phyloP scores from a whole-genome alignment of 805 yeast genomes.

The Saccharomycopsis synnaedendra region DNA sequence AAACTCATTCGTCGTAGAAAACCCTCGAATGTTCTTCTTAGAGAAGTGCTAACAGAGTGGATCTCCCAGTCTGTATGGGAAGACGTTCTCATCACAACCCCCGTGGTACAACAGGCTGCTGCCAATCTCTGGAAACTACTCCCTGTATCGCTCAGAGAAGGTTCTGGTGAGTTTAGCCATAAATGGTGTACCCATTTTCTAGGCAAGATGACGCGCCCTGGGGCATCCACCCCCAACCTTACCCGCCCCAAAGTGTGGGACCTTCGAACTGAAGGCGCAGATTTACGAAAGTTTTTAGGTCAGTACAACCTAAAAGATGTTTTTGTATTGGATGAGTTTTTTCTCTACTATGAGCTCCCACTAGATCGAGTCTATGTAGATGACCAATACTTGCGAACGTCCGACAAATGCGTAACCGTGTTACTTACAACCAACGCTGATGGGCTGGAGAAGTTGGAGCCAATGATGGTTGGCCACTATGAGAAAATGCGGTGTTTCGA shows the following conservation, averaged over 20 bases:
- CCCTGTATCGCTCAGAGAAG: conserved; percentile 43
- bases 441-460: conserved; percentile 52
- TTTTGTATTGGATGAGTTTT: conserved; percentile 51
- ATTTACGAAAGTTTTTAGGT: conserved; percentile 33
- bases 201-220: conserved; percentile 27
- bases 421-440: conserved; percentile 54
- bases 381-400: conserved; percentile 24
- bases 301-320: conserved; percentile 40
- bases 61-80: conserved; percentile 59
- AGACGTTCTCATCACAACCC: conserved; percentile 51
- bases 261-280: conserved; percentile 39
- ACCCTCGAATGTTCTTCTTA: conserved; percentile 40
- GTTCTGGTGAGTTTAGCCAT: conserved; percentile 52
- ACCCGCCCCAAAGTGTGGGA: conserved; percentile 46
- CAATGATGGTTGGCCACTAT: conserved; percentile 48
- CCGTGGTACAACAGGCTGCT: conserved; percentile 53
- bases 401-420: conserved; percentile 36
- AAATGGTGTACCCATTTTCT: conserved; percentile 47
- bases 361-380: conserved; percentile 42
- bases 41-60: conserved; percentile 60
- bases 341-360: conserved; percentile 47
- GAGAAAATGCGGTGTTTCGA: conserved; percentile 35
- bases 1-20: conserved; percentile 38
- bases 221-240: conserved; percentile 37
- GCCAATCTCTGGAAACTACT: conserved; percentile 50